phyloP scores from a whole-genome alignment of 2,329 filamentous ascomycete species.

The Rhytidhysteron rufulum region DNA sequence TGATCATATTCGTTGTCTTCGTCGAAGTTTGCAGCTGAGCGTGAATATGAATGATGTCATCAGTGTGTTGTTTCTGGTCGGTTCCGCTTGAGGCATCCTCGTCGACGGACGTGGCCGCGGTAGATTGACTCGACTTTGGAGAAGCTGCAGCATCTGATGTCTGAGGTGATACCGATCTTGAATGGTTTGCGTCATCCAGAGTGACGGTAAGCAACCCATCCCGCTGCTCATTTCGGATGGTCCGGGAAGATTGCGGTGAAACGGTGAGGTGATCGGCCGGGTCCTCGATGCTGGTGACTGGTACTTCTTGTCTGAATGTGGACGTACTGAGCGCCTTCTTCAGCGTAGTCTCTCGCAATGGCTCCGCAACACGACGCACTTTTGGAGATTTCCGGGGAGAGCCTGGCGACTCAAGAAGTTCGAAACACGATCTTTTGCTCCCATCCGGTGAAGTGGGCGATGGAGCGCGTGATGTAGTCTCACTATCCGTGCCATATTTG shows the following conservation, averaged over 20 bases:
- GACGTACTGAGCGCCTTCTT: conserved; percentile 32
- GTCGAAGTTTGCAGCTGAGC: conserved; percentile 17
- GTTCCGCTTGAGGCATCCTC: conserved; percentile 18
- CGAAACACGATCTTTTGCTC: conserved; percentile 8
- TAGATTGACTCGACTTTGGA: conserved; percentile 32
- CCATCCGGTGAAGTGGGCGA: conserved; percentile 11
- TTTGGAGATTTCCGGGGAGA: conserved; percentile 5
- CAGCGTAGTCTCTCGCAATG: conserved; percentile 20
- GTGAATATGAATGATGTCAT: conserved; percentile 12
- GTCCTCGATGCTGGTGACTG: conserved; percentile 31
- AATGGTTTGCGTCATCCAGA: conserved; percentile 24
- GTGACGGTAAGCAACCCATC: conserved; percentile 26
- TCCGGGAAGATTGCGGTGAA: conserved; percentile 15
- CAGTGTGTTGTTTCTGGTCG: conserved; percentile 14
- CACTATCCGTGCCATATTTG: conserved; percentile 18
- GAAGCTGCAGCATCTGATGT: conserved; percentile 24
- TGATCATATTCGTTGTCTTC: conserved; percentile 25
- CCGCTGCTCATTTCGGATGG: conserved; percentile 29
- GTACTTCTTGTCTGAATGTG: conserved; percentile 24
- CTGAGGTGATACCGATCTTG: conserved; percentile 25
- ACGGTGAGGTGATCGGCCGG: conserved; percentile 14
- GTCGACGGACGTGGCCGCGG: conserved; percentile 36
- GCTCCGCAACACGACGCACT: conserved; percentile 14
- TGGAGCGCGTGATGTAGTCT: conserved; percentile 11
- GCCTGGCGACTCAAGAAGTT: background rate